Evolutionary conservation across 768 basidiomycete species (phyloP), one percentile per base, ranked within the genome.

Genomic region (Boletus fagicola): DNA sequence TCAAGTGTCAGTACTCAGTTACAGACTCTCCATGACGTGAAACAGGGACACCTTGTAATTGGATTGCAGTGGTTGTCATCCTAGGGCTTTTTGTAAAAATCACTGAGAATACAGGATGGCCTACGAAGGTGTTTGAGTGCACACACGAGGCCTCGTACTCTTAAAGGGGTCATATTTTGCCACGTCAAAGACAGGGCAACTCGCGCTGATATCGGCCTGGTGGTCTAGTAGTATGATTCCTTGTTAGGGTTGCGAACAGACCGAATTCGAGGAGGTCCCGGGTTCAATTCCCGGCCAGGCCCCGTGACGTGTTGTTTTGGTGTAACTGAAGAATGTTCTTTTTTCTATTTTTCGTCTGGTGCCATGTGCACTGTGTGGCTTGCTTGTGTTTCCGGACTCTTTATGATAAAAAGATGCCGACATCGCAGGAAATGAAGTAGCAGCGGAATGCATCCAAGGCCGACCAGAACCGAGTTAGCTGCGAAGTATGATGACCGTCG

Each of bases 201-300:
- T 26, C 18, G 26, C 36, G n/a, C 16, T 7, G 11, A 18, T 30
- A 39, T 55, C 57, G 79, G 80, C 80, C 78, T 80, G 78, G 75
- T 81, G 78, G 79, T 81, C 80, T 82, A 82, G 80, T 81, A 78
- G 81, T 79, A 82, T 81, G 81, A 83, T 81, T 81, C 81, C 79
- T 81, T 79, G 78, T 82, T 82, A 78, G 80, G 80, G 80, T 56
- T 57, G 28, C 53, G 22, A 24, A 33, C 18, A n/a, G 16, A 60
- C 49, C 40, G 8, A 42, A 59, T 28, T 65, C 73, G 85, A 86
- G 86, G 86, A 88, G 87, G 87, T 87, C 85, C 85, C 81, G 85
- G 86, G 87, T 88, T 89, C 86, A 87, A 88, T 87, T 87, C 86
- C 85, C 85, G 82, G 85, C 81, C 79, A 85, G 84, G 86, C 84